Evolutionary conservation across 805 yeast species (phyloP).

Genomic region (Saturnispora halmiae): DNA sequence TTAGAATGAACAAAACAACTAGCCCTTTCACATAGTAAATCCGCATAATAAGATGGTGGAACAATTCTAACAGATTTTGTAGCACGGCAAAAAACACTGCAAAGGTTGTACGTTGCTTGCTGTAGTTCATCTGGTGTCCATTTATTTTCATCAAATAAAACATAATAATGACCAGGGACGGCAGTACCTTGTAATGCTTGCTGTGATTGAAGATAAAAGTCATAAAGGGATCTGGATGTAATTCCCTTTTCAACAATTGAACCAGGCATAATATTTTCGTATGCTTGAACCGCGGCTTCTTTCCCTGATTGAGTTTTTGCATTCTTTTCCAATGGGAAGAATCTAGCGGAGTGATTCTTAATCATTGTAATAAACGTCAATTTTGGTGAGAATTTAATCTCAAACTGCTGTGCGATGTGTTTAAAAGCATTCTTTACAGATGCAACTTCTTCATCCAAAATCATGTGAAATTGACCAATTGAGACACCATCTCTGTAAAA

Average conservation of each 20-base stretch:
- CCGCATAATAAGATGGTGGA: constrained; percentile 28
- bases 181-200: constrained; percentile 30
- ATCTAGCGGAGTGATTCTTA: constrained; percentile 23
- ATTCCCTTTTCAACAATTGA: constrained; percentile 27
- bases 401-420: constrained; percentile 13
- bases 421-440: constrained; percentile 19
- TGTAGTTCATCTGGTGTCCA: constrained; percentile 25
- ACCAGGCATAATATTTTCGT: constrained; percentile 24
- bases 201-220: constrained; percentile 27
- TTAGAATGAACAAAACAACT: constrained; percentile 17
- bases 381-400: constrained; percentile 22
- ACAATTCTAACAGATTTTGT: constrained; percentile 27
- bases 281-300: constrained; percentile 18
- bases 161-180: constrained; percentile 28
- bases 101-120: constrained; percentile 23
- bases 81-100: constrained; percentile 26
- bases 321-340: constrained; percentile 24
- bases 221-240: constrained; percentile 25
- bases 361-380: constrained; percentile 23
- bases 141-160: constrained; percentile 24
- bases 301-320: constrained; percentile 18
- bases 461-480: constrained; percentile 25
- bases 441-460: constrained; percentile 25
- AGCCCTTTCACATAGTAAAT: constrained; percentile 27
- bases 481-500: constrained; percentile 30